phyloP scores from a whole-genome alignment of 176 grass and related monocot genomes.

The Rhipidocladum racemiflorum region DNA sequence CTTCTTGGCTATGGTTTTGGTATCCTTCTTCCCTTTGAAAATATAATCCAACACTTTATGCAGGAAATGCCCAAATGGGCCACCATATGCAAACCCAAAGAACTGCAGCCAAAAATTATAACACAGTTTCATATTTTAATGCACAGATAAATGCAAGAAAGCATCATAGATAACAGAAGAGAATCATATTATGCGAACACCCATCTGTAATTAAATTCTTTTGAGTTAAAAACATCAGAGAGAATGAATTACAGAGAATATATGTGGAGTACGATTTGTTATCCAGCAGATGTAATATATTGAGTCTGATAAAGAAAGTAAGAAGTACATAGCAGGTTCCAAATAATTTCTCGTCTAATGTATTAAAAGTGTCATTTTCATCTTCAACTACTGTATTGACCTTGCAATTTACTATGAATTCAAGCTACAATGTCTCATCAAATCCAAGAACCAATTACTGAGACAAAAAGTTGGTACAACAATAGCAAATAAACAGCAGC shows the following conservation, averaged over 20 bases:
- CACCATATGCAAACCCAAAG: conserved; percentile 82
- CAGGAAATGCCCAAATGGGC: conserved; percentile 81
- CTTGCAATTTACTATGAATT: background rate
- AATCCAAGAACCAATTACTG: background rate
- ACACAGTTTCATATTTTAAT: conserved; percentile 5
- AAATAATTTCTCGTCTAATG: background rate
- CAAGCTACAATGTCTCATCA: background rate
- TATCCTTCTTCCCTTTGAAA: conserved; percentile 88
- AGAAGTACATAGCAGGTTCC: background rate
- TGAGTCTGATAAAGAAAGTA: background rate
- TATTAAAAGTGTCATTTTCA: background rate
- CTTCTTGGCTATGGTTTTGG: conserved; percentile 90
- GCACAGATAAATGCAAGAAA: conserved; percentile 1
- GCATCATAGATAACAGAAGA: conserved; percentile 16
- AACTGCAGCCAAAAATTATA: conserved; percentile 40
- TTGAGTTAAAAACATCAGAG: background rate
- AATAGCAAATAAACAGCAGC: background rate
- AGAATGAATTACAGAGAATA: background rate
- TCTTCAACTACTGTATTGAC: background rate
- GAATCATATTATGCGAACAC: background rate
- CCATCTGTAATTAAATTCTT: background rate
- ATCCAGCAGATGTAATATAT: background rate
- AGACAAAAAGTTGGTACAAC: background rate
- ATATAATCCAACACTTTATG: conserved; percentile 83
- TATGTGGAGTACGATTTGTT: background rate